Evolutionary conservation across 495 filamentous ascomycete genomes (phyloP).

Genomic region (Schizothecium vesticola): DNA sequence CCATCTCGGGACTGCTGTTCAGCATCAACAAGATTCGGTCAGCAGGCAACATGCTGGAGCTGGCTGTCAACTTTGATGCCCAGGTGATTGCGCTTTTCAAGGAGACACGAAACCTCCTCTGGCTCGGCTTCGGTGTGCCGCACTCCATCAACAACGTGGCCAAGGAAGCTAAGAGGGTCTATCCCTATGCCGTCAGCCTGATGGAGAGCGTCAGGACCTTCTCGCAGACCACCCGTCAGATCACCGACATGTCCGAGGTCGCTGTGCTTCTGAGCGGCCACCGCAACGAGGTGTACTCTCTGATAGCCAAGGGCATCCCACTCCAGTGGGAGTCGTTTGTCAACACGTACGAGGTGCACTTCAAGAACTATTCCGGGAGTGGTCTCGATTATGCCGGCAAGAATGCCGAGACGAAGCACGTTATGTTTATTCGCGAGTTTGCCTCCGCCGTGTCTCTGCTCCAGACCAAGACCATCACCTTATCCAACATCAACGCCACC

Average conservation of each 20-base stretch:
- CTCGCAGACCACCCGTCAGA: slow-evolving; percentile 76
- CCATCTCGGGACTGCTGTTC: slow-evolving; percentile 87
- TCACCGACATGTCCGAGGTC: slow-evolving; percentile 77
- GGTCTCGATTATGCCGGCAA: slow-evolving; percentile 54
- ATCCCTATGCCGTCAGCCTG: slow-evolving; percentile 92
- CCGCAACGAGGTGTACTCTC: slow-evolving; percentile 73
- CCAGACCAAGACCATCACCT: slow-evolving; percentile 73
- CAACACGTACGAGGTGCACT: slow-evolving; percentile 87
- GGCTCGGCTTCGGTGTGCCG: slow-evolving; percentile 87
- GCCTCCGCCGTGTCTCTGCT: slow-evolving; percentile 75
- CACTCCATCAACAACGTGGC: slow-evolving; percentile 91
- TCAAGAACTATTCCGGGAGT: slow-evolving; percentile 57
- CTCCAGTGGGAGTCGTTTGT: slow-evolving; percentile 97
- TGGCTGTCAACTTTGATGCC: slow-evolving; percentile 92
- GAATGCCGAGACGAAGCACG: slow-evolving; percentile 80
- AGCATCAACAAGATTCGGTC: slow-evolving; percentile 80
- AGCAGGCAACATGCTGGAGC: slow-evolving; percentile 76
- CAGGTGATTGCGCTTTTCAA: slow-evolving; percentile 98
- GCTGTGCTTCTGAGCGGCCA: slow-evolving; percentile 84
- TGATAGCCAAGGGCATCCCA: slow-evolving; percentile 79
- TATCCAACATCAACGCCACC: slow-evolving; percentile 72
- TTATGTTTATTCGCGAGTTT: slow-evolving; percentile 93
- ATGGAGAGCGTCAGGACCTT: slow-evolving; percentile 96
- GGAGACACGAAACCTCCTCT: slow-evolving; percentile 92
- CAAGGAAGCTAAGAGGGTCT: slow-evolving; percentile 94